Conservation (phyloP, 345 rosid genomes). For the Eucalyptus globulus region DNA sequence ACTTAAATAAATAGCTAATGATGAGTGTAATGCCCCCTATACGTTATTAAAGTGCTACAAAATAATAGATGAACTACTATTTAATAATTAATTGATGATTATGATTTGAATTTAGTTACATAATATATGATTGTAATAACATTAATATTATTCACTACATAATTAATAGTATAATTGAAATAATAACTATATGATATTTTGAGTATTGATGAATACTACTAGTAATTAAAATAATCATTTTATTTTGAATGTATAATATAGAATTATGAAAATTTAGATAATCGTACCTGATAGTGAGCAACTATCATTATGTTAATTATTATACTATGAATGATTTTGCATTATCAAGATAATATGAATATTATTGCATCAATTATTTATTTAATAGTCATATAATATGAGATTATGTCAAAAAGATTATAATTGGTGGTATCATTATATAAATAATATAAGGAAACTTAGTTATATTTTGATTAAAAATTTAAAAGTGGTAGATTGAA, state of each 20-base stretch:
- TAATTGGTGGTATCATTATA: neutral
- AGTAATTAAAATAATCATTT: neutral
- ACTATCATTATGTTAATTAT: neutral
- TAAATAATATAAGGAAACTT: neutral
- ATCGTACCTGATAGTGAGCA: neutral
- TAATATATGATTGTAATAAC: neutral
- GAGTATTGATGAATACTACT: neutral
- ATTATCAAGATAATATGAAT: neutral
- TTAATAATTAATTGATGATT: neutral
- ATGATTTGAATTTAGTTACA: neutral
- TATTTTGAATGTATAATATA: neutral
- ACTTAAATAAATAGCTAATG: neutral
- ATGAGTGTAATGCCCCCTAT: neutral
- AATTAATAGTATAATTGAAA: neutral
- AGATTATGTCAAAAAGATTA: neutral
- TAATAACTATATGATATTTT: neutral
- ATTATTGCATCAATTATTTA: neutral
- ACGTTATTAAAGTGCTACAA: neutral
- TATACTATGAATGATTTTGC: neutral
- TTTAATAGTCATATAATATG: neutral
- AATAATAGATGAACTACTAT: neutral
- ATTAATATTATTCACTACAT: neutral
- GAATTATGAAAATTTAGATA: neutral
- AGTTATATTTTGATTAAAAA: neutral
- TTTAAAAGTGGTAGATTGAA: neutral